Base-by-base conservation (phyloP, 352 stramenopile genomes). In the Globisporangium nagaii region DNA sequence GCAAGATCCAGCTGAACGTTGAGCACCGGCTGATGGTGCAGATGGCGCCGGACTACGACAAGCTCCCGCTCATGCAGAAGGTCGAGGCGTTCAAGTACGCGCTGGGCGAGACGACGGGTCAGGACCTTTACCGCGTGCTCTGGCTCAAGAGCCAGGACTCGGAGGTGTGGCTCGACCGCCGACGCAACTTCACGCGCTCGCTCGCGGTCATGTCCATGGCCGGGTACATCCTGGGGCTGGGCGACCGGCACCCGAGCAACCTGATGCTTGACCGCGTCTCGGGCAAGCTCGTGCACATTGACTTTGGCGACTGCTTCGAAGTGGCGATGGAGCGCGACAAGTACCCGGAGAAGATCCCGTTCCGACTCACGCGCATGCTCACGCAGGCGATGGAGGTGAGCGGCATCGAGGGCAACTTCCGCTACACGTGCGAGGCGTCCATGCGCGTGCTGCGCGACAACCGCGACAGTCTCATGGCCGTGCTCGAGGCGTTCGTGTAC, bases 181-280 rank as follows among this genome's bases (percentile, higher is more conserved):
- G 98, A 13, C 98, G 95, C 32, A 98, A 98, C 65, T 99, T 97
- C 60, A 99, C 97, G 20, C 85, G 97, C 0, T 97, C 94, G 50
- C 75, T 99, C n/a, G 98, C 98, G 1, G 96, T 99, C 15, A 99
- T 99, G 97, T 99, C 90, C 41, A 99, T 99, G 92, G 98, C 98
- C 24, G 98, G 98, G 10, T 99, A 99, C 65, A 99, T 99, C 61
- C 75, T 99, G 35, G 98, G 98, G 39, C 82, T 99, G 51, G 98
- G 98, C 13, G 98, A 99, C 84, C 84, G 98, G 4, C 98, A 99
- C 79, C 97, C 97, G 41, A 98, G 88, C 37, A 99, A 99, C 78
- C 76, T 99, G 20, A 99, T 99, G 97, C 73, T 99, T 1, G 96
- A 99, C 72, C 87, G 98, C 60, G 75, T 98, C n/a, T 98, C 95